Base-by-base conservation (phyloP, 2,329 filamentous ascomycete genomes). In the Epichloe amarillans region DNA sequence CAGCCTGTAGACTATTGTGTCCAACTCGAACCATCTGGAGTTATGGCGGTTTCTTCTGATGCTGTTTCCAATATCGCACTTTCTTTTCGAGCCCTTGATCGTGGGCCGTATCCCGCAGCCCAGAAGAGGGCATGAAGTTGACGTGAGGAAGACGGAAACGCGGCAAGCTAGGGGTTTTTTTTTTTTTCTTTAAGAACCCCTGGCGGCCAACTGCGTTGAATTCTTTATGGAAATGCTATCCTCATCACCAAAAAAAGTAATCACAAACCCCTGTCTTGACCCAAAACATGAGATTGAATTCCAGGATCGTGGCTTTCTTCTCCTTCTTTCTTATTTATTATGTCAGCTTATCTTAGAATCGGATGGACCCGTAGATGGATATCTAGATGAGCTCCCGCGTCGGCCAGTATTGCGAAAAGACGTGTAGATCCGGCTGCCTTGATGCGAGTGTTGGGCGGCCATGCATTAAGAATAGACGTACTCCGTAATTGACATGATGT, bases 341-440 rank as follows among this genome's bases (percentile, higher is more conserved):
- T 15, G n/a, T 30, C 19, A 21, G 14, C 5, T 15, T 26, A 17
- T 46, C 19, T 17, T 47, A 38, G 49, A 47, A 30, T n/a, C 47
- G 44, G 38, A 38, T 39, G 41, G 41, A 50, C 43, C 35, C 48
- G 48, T 46, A 50, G 48, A 50, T 40, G 48, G 33, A 37, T 19
- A 47, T 45, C 5, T 47, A 38, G 49, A 51, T 33, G 44, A 47
- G 44, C 38, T 39, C 14, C 33, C 49, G 23, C 48, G 48, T 44
- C 41, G 35, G 35, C 35, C 35, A 26, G 23, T 50, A n/a, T 39
- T 45, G n/a, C 48, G 23, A 41, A 30, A 23, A n/a, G 48, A 38
- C 48, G 41, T 50, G 26, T 50, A 46, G 35, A 45, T 33, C 12
- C 5, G 41, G 41, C 35, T 14, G 14, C 41, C 6, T 46, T 39